Evolutionary conservation across 306 rosid species (phyloP).

Genomic region (Dryas alaskensis): DNA sequence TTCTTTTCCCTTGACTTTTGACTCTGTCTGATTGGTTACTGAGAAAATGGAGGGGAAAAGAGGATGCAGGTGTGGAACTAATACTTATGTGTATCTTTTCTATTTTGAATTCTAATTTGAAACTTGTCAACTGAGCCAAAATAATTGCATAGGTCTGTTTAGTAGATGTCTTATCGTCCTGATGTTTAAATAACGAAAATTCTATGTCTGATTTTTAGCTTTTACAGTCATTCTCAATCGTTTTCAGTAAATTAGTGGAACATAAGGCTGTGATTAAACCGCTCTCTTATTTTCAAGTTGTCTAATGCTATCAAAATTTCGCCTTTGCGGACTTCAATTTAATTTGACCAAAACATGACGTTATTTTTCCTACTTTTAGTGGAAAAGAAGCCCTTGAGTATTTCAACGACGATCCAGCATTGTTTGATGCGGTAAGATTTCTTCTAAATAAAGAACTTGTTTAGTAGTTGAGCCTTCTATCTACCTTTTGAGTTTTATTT

Average conservation of each 20-base stretch:
- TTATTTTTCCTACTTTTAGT: constrained; percentile 24
- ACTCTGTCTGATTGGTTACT: no score
- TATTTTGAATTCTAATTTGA: not conserved
- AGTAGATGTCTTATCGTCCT: not conserved
- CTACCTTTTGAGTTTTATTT: not conserved
- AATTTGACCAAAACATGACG: not conserved
- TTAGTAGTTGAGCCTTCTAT: not conserved
- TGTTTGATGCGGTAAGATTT: constrained; percentile 64
- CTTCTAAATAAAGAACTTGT: not conserved
- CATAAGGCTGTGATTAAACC: not conserved
- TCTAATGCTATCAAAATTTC: not conserved
- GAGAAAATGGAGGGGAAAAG: no score
- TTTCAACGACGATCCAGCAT: constrained; percentile 65
- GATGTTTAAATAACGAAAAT: no score
- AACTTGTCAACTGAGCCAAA: not conserved
- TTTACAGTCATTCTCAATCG: not conserved
- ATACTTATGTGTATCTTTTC: not conserved
- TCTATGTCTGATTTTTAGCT: not conserved
- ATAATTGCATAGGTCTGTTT: constrained; percentile 7
- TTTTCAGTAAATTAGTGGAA: not conserved
- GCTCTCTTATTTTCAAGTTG: not conserved
- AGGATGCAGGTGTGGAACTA: no score
- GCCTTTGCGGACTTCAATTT: not conserved
- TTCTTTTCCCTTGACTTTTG: not conserved
- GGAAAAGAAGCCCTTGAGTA: constrained; percentile 88